phyloP scores from a whole-genome alignment of 306 rosid genomes.

The Dicorynia guianensis region DNA sequence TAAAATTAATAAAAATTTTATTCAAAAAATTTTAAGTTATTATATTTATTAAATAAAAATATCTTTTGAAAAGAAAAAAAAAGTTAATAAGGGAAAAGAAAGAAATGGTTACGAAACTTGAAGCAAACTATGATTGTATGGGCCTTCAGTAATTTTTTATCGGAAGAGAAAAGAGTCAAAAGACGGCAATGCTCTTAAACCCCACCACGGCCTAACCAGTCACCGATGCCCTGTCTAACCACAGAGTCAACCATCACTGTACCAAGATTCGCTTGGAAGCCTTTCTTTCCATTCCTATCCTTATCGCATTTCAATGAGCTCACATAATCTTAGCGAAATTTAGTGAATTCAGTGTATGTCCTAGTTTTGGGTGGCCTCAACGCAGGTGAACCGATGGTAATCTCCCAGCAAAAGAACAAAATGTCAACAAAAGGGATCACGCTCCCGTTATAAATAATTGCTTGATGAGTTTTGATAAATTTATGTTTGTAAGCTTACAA shows the following conservation, averaged over 20 bases:
- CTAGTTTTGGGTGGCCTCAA: not conserved
- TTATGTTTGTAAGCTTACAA: no score
- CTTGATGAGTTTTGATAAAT: no score
- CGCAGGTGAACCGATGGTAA: not conserved
- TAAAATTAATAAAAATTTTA: no score
- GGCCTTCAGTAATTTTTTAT: not conserved
- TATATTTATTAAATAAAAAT: no score
- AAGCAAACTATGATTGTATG: slow-evolving; percentile 1
- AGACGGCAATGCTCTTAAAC: no score
- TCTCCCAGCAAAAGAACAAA: slow-evolving; percentile 38
- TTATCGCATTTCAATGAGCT: slow-evolving; percentile 19
- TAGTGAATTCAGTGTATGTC: slow-evolving; percentile 37
- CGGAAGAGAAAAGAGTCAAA: not conserved
- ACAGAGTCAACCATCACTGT: slow-evolving; percentile 38
- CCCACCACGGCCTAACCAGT: slow-evolving; percentile 37
- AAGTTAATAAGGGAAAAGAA: not conserved
- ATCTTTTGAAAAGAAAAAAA: no score
- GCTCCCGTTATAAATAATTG: slow-evolving; percentile 30
- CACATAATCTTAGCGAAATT: slow-evolving; percentile 29
- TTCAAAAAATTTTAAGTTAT: no score
- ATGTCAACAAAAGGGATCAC: slow-evolving; percentile 44
- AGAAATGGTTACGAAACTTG: not conserved
- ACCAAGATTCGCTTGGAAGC: slow-evolving; percentile 28
- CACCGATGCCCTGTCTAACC: slow-evolving; percentile 1
- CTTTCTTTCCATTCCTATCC: slow-evolving; percentile 36